Percentiles rank a stretch among this genome's conserved stretches.
phyloP scores from a whole-genome alignment of 768 basidiomycete genomes.

The Fomitopsis pulvina region DNA sequence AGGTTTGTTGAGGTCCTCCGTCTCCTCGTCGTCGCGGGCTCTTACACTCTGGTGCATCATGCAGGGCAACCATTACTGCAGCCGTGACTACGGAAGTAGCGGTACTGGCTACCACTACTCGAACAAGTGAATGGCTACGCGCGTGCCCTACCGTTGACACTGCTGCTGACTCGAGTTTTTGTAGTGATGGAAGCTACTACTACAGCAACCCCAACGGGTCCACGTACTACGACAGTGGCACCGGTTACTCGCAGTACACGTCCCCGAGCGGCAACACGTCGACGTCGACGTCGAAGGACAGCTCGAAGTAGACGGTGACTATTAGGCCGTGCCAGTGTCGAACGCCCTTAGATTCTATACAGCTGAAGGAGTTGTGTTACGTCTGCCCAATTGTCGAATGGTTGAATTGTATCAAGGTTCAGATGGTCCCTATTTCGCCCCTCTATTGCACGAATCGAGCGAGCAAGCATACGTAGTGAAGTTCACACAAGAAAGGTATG shows the following conservation, averaged over 20 bases:
- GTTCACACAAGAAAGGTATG: too few species aligned
- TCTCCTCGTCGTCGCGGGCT: background rate
- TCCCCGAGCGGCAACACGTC: constrained; percentile 29
- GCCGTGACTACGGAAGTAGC: constrained; percentile 39
- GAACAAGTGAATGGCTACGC: constrained; percentile 38
- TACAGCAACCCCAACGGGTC: constrained; percentile 56
- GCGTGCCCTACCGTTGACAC: background rate
- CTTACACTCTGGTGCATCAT: background rate
- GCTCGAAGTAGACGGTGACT: too few species aligned
- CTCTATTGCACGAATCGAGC: too few species aligned
- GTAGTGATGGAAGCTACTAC: constrained; percentile 53
- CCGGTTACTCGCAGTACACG: constrained; percentile 45
- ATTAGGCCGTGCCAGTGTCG: too few species aligned
- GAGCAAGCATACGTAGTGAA: too few species aligned
- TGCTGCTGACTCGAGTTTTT: background rate
- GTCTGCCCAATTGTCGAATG: too few species aligned
- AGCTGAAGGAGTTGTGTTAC: too few species aligned
- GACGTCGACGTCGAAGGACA: background rate
- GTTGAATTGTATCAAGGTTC: too few species aligned
- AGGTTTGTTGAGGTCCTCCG: constrained; percentile 27
- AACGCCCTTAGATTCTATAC: too few species aligned
- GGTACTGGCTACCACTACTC: constrained; percentile 54
- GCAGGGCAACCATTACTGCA: constrained; percentile 59
- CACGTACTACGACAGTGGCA: constrained; percentile 50
- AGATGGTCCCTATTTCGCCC: too few species aligned